Evolutionary conservation across 1,284 basidiomycete genomes (phyloP), one percentile per base, ranked within the genome.

Genomic region (Tylopilus sp.): DNA sequence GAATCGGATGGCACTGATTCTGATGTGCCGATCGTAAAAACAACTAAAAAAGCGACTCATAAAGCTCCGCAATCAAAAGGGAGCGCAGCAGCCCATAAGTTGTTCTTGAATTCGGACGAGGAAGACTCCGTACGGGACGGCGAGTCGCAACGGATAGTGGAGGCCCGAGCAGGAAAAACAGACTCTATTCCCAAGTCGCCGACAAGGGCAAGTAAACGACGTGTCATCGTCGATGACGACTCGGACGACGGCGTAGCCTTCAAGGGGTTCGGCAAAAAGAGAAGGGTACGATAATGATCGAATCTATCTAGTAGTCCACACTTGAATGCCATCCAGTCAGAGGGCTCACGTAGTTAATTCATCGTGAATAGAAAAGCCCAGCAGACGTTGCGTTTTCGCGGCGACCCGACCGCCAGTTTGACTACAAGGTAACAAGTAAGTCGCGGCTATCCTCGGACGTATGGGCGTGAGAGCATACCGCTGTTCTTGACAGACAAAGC

Each of bases 401-500:
- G 93, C 92, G 49, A 89, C 85, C 48, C 93, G 75, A n/a, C 93
- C 93, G 23, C 92, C 90, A 1, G 89, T 92, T 71, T 85, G 85
- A 61, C 89, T 89, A 51, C 19, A 40, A 35, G 38, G 37, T 29
- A 36, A 12, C 8, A 8, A 34, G 43, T 57, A 23, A 63, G 42
- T 37, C 26, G 16, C 18, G 9, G 29, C 6, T n/a, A 6, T 15
- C 26, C 5, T 37, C 28, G 12, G 48, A 40, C n/a, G 36, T 21
- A 19, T 26, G 29, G 21, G 48, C 41, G 31, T 36, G 25, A 54
- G 37, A 49, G 66, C 74, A 35, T 51, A 86, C 84, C 79, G 77
- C 75, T 97, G 94, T 67, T 97, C 94, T 71, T 97, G 94, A 65
- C 94, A 97, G 5, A 97, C 92, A 71, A 96, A 97, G 55, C 86